Base-by-base conservation (phyloP, 1,139 yeast species). In the Casaregolazyma suthepensis region DNA sequence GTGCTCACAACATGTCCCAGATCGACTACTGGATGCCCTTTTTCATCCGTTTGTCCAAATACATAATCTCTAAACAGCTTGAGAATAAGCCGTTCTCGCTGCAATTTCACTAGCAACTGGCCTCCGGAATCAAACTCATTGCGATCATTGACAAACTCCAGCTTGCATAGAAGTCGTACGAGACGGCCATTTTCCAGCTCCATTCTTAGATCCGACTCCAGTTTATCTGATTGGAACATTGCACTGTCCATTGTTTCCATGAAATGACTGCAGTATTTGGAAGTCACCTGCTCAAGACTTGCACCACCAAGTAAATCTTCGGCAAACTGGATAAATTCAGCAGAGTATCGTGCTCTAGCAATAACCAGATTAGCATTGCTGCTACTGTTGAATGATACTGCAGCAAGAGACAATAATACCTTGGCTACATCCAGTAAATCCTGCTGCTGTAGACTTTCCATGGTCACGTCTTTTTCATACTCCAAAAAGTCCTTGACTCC, bases 111-210 rank as follows among this genome's bases (percentile, higher is more conserved):
- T n/a, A 35, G 40, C 17, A 35, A 5, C 5, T 15, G 40, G 5
- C 17, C 17, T 12, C 96, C 96, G 12, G 85, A 78, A 61, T 86
- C 94, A 50, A 73, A 75, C 60, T 85, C 94, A 3, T 94, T 88
- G 57, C 94, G 76, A 60, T 87, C 94, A 56, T 85, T 75, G 45
- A 90, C 80, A 60, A 85, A 85, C 63, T 88, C 89, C 51, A 93
- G 72, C 71, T 94, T 93, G 56, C 90, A 77, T 64, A 93, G 72
- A 45, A 94, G 75, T 56, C 99, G 77, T 62, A 91, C 90, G 37
- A 93, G 71, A 56, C 99, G 76, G 4, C 89, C 95, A 69, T 93
- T 93, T 68, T 93, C 99, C 35, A 91, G 73, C 68, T 93, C 98
- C 51, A 79, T 76, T 23, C 81, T 68, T 45, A 94, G 71, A 59